Conservation (phyloP, 2,329 filamentous ascomycete genomes). For the Aspergillus melleus region DNA sequence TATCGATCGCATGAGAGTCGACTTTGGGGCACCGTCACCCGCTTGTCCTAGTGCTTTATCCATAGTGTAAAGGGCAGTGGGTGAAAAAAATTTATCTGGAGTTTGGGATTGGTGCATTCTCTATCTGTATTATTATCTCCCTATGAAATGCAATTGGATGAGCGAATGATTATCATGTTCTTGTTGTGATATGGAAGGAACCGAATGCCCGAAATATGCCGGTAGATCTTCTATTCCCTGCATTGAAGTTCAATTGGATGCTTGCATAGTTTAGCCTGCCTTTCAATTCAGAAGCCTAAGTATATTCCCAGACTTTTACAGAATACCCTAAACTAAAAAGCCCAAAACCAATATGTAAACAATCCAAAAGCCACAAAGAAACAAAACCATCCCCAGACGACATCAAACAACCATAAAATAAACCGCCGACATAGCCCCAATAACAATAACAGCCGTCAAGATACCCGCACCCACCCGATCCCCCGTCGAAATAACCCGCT, state of each 20-base stretch:
- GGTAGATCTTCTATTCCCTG: neutral
- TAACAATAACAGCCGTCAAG: constrained; percentile 4
- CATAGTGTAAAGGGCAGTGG: neutral
- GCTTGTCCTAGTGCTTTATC: neutral
- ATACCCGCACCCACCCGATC: constrained; percentile 7
- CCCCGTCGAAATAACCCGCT: constrained; percentile 41
- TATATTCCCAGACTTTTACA: neutral
- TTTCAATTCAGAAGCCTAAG: neutral
- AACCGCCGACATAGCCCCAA: neutral
- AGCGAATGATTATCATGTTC: neutral
- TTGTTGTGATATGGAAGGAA: neutral
- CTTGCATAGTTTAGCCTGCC: no score
- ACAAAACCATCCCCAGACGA: no score
- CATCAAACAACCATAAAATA: constrained; percentile 4
- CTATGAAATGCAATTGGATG: neutral
- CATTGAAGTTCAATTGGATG: neutral
- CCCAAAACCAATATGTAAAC: neutral
- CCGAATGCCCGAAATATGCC: neutral
- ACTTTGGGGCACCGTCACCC: neutral
- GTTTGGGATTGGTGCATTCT: neutral
- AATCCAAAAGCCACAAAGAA: neutral
- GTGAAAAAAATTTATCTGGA: neutral
- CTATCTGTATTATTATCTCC: neutral
- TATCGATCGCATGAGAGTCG: neutral
- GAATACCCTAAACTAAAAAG: neutral